phyloP scores from a whole-genome alignment of 371 early-diverging fungal species.

The Chytridium lagenaria region DNA sequence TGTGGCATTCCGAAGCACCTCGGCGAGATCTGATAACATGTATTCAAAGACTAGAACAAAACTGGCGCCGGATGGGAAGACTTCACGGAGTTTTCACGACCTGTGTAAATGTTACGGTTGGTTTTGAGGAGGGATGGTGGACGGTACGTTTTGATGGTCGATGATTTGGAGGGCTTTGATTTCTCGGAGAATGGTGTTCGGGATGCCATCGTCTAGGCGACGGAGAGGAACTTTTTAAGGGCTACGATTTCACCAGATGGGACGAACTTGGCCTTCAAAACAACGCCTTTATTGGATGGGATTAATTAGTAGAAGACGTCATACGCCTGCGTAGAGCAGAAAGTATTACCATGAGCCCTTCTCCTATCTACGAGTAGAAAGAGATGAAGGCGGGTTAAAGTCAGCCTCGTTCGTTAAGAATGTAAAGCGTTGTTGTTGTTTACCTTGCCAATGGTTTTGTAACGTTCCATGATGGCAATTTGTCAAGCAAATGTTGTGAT shows the following conservation, averaged over 20 bases:
- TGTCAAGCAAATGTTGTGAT: too few species aligned
- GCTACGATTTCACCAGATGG: constrained; percentile 58
- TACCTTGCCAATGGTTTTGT: constrained; percentile 38
- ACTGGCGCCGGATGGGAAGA: constrained; percentile 51
- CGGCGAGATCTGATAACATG: constrained; percentile 52
- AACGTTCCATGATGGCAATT: constrained; percentile 26
- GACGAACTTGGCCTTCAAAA: constrained; percentile 63
- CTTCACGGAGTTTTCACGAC: constrained; percentile 54
- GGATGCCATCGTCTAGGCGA: constrained; percentile 52
- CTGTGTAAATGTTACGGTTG: constrained; percentile 19
- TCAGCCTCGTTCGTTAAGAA: not conserved
- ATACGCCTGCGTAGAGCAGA: too few species aligned
- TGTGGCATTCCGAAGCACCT: constrained; percentile 50
- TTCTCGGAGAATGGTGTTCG: constrained; percentile 57
- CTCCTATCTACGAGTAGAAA: constrained; percentile 59
- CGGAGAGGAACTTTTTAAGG: constrained; percentile 60
- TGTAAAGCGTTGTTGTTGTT: not conserved
- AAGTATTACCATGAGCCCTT: constrained; percentile 69
- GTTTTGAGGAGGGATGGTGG: constrained; percentile 63
- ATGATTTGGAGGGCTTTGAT: constrained; percentile 59
- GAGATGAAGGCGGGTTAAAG: too few species aligned
- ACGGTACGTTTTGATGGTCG: constrained; percentile 52
- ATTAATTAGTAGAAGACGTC: too few species aligned
- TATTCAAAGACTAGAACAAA: constrained; percentile 60
- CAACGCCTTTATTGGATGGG: constrained; percentile 45